phyloP scores from a whole-genome alignment of 129 eudicot genomes.

The Calendula officinalis region DNA sequence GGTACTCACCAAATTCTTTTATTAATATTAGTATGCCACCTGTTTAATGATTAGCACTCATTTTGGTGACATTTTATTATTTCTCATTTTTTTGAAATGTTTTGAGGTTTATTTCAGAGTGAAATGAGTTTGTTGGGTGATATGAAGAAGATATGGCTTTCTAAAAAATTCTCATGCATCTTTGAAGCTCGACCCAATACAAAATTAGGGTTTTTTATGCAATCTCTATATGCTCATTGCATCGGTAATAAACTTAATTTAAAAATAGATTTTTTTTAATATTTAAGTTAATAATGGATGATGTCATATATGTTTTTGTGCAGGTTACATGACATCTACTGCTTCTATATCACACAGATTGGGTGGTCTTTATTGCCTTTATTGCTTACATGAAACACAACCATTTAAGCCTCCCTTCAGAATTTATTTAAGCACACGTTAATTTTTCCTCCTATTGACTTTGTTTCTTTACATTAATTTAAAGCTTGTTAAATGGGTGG shows the following conservation, averaged over 20 bases:
- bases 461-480: slow-evolving; percentile 14
- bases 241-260: slow-evolving; percentile 40
- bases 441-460: slow-evolving; percentile 21
- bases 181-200: slow-evolving; percentile 66
- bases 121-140: slow-evolving; percentile 48
- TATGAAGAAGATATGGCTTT: slow-evolving; percentile 70
- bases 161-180: slow-evolving; percentile 63
- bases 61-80: background rate
- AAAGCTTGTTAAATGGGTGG: slow-evolving; percentile 1
- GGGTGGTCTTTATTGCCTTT: slow-evolving; percentile 83
- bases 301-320: slow-evolving; percentile 24
- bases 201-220: slow-evolving; percentile 67
- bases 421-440: slow-evolving; percentile 72
- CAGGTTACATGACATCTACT: slow-evolving; percentile 65
- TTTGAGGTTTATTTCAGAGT: slow-evolving; percentile 32
- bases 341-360: slow-evolving; percentile 49
- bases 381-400: slow-evolving; percentile 85
- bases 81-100: background rate
- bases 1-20: slow-evolving; percentile 35
- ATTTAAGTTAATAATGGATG: background rate
- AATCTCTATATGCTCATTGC: slow-evolving; percentile 64
- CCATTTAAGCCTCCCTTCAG: slow-evolving; percentile 84
- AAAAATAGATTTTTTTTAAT: background rate
- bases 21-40: background rate
- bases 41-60: background rate